Conservation (phyloP, 495 filamentous ascomycete genomes). For the Podospora bellae-mahoneyi region DNA sequence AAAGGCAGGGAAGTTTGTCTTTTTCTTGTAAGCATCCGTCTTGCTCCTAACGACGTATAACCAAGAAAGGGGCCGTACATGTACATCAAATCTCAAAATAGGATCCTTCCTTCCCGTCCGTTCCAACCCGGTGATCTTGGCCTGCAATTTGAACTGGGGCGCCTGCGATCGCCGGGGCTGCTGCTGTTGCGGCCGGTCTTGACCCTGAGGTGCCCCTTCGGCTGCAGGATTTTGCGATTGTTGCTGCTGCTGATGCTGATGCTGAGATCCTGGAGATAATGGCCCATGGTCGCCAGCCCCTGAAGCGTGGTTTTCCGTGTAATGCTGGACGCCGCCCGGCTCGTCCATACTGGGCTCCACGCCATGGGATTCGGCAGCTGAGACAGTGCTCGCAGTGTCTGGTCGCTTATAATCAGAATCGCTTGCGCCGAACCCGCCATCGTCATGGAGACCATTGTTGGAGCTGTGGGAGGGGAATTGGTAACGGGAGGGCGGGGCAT, state of each 20-base stretch:
- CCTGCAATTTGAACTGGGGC: constrained; percentile 81
- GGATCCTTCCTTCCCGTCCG: constrained; percentile 92
- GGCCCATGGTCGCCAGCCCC: constrained; percentile 19
- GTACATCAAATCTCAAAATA: constrained; percentile 92
- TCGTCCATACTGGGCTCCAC: constrained; percentile 21
- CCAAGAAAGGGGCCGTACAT: constrained; percentile 57
- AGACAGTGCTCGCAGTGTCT: constrained; percentile 40
- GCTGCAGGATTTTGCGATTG: constrained; percentile 28
- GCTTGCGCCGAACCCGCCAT: constrained; percentile 29
- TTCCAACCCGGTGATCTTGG: constrained; percentile 90
- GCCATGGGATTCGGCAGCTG: constrained; percentile 19
- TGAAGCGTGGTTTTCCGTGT: constrained; percentile 16
- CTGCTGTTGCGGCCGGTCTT: constrained; percentile 35
- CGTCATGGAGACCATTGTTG: constrained; percentile 37
- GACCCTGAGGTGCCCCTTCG: constrained; percentile 37
- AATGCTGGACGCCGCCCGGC: constrained; percentile 12
- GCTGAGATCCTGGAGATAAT: constrained; percentile 21
- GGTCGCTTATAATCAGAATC: constrained; percentile 36
- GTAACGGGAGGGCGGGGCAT: constrained; percentile 34
- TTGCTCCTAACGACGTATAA: constrained; percentile 7
- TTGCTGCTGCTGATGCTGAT: constrained; percentile 23
- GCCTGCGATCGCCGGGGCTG: constrained; percentile 47
- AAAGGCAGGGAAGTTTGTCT: constrained; percentile 98
- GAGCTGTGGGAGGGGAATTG: constrained; percentile 34
- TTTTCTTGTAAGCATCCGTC: constrained; percentile 16